phyloP scores from a whole-genome alignment of 2,329 filamentous ascomycete genomes.

The Aspergillus sp. region DNA sequence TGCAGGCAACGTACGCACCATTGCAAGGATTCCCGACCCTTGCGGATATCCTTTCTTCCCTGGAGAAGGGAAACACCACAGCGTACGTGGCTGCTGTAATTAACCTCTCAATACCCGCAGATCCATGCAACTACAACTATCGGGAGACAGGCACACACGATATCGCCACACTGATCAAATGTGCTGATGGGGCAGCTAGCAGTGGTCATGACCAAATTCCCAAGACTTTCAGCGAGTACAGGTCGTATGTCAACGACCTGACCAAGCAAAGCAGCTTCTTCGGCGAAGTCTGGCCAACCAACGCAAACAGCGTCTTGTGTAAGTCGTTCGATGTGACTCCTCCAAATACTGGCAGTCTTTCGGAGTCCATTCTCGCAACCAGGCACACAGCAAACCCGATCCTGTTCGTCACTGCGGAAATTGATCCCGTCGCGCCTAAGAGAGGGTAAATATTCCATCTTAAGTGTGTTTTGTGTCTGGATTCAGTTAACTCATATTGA shows the following conservation, averaged over 20 bases:
- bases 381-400: constrained; percentile 46
- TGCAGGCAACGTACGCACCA: neutral
- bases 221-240: neutral
- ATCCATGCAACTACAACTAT: neutral
- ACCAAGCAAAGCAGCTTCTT: neutral
- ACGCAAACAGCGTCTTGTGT: neutral
- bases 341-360: neutral
- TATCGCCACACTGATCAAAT: neutral
- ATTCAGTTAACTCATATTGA: no score
- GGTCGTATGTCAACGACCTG: neutral
- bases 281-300: neutral
- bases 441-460: constrained; percentile 13
- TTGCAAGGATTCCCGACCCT: neutral
- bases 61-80: neutral
- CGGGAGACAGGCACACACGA: neutral
- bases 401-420: constrained; percentile 55
- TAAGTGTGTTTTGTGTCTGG: neutral
- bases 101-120: neutral
- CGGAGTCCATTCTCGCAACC: neutral
- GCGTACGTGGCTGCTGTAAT: neutral
- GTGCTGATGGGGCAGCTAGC: neutral
- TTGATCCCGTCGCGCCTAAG: constrained; percentile 59
- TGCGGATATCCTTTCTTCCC: neutral
- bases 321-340: neutral
- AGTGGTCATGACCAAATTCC: neutral